Conservation (phyloP, 257 asterid genomes). For the Rauvolfia tetraphylla region DNA sequence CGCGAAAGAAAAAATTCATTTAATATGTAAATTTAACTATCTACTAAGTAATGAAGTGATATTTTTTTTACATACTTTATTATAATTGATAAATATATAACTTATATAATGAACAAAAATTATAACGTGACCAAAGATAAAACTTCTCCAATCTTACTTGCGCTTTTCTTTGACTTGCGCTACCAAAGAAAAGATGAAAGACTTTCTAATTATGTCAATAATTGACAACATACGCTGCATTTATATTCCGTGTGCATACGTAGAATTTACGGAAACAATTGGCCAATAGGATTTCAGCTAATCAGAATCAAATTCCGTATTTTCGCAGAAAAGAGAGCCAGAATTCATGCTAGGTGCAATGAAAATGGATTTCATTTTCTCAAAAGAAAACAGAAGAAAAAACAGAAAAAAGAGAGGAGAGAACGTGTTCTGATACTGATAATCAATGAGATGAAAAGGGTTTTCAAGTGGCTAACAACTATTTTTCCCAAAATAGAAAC, state of each 20-base stretch:
- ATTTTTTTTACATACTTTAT: too few species aligned
- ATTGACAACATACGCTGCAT: background rate
- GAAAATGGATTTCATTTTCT: conserved; percentile 13
- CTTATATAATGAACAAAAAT: too few species aligned
- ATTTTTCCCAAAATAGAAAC: conserved; percentile 14
- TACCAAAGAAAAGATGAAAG: background rate
- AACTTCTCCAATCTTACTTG: too few species aligned
- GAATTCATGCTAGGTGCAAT: conserved; percentile 1
- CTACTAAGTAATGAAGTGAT: too few species aligned
- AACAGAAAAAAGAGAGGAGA: background rate
- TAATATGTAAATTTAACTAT: too few species aligned
- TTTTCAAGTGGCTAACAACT: conserved; percentile 12
- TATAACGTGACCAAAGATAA: too few species aligned
- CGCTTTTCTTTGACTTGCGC: too few species aligned
- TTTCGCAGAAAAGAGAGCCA: background rate
- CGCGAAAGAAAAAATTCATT: too few species aligned
- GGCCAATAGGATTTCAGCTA: background rate
- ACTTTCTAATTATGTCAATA: background rate
- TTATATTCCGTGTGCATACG: conserved; percentile 3
- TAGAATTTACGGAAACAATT: conserved; percentile 15
- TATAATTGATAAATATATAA: too few species aligned
- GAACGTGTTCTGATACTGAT: background rate
- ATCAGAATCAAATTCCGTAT: background rate
- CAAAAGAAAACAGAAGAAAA: background rate
- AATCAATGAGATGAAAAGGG: conserved; percentile 11